These are phyloP conservation scores for Trichoderma atrobrunneum DNA, from an alignment of 2,329 filamentous ascomycete genomes.

Conservation along the genomic window DNA sequence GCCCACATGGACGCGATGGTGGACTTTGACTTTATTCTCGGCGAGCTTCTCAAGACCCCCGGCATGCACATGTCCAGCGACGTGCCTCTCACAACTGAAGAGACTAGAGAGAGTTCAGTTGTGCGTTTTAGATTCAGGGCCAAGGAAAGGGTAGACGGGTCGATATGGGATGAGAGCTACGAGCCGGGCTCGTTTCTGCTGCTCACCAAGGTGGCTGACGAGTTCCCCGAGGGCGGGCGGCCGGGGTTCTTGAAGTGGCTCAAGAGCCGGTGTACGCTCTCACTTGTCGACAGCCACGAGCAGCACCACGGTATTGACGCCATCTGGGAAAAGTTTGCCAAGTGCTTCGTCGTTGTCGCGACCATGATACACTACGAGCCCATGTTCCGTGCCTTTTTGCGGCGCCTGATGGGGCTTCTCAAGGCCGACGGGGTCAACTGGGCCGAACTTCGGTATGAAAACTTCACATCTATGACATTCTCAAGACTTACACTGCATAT, in stretches of 20 bases:
- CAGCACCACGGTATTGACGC: conserved; percentile 82
- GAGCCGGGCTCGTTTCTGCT: conserved; percentile 56
- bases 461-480: not conserved
- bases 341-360: conserved; percentile 69
- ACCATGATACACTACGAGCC: conserved; percentile 86
- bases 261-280: conserved; percentile 68
- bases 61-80: conserved; percentile 71
- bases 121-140: conserved; percentile 63
- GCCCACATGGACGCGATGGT: conserved; percentile 91
- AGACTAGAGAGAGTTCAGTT: conserved; percentile 51
- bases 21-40: conserved; percentile 76
- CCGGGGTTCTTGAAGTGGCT: conserved; percentile 76
- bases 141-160: conserved; percentile 41
- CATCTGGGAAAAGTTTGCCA: conserved; percentile 79
- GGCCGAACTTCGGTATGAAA: conserved; percentile 65
- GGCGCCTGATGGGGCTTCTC: conserved; percentile 66
- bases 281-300: conserved; percentile 66
- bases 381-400: conserved; percentile 75
- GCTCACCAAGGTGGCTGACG: conserved; percentile 61
- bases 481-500: not conserved
- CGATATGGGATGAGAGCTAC: conserved; percentile 69
- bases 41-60: conserved; percentile 65
- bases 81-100: conserved; percentile 52
- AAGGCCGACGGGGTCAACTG: conserved; percentile 81
- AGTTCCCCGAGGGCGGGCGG: conserved; percentile 70